phyloP scores from a whole-genome alignment of 257 asterid species.

The Craterostigma plantagineum region DNA sequence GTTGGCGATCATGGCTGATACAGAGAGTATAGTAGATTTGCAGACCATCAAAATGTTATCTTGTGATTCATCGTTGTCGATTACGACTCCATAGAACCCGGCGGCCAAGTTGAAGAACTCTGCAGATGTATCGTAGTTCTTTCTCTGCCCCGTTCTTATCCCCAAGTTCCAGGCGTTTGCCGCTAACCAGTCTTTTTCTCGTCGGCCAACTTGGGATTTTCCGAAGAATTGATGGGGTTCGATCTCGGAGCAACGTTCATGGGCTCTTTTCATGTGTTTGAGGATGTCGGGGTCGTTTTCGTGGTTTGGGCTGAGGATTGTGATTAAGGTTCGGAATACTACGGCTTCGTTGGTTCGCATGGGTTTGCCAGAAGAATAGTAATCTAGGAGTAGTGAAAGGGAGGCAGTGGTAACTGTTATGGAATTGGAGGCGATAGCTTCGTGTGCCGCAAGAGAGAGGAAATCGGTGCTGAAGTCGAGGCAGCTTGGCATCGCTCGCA shows the following conservation, averaged over 20 bases:
- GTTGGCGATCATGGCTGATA: constrained; percentile 55
- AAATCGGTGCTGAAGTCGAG: constrained; percentile 85
- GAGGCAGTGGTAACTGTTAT: constrained; percentile 66
- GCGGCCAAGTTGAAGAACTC: constrained; percentile 77
- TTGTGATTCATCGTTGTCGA: constrained; percentile 43
- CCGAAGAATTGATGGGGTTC: constrained; percentile 64
- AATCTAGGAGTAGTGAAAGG: constrained; percentile 48
- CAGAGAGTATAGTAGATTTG: constrained; percentile 53
- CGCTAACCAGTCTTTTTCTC: constrained; percentile 88
- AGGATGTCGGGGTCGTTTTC: constrained; percentile 41
- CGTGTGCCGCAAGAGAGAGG: constrained; percentile 86
- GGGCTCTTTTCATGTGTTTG: constrained; percentile 55
- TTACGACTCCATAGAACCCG: constrained; percentile 30
- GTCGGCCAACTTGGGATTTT: constrained; percentile 59
- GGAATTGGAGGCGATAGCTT: constrained; percentile 67
- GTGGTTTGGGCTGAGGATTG: constrained; percentile 46
- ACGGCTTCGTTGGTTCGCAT: constrained; percentile 68
- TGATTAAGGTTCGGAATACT: constrained; percentile 60
- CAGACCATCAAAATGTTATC: constrained; percentile 40
- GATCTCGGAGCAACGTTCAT: constrained; percentile 38
- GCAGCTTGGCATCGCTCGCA: constrained; percentile 84
- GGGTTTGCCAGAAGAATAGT: constrained; percentile 46
- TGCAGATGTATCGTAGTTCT: constrained; percentile 35
- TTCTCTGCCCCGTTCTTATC: constrained; percentile 50
- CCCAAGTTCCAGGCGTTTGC: constrained; percentile 78